Evolutionary conservation across 345 rosid genomes (phyloP).

Genomic region (Eucalyptus lansdowneana): DNA sequence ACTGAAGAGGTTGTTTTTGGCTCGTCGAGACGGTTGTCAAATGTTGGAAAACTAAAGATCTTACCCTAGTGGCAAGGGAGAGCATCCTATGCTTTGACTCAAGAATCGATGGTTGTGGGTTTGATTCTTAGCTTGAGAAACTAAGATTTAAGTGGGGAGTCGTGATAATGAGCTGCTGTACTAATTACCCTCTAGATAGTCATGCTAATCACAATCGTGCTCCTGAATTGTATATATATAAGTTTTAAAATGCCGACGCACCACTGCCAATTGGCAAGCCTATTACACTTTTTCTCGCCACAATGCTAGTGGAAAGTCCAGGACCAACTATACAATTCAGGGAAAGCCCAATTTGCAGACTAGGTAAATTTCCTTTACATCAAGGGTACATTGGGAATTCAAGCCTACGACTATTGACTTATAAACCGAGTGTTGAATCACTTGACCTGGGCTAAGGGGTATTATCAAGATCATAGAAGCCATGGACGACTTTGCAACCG

Average conservation of each 20-base stretch:
- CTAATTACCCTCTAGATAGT: not conserved
- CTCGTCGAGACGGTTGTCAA: not conserved
- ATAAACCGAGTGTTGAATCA: not conserved
- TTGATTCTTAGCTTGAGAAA: not conserved
- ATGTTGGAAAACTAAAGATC: not conserved
- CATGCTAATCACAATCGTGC: fast-evolving
- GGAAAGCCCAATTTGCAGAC: not conserved
- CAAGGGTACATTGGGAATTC: not conserved
- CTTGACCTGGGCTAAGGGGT: not conserved
- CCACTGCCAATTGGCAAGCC: not conserved
- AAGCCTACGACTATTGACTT: not conserved
- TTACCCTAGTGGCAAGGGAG: not conserved
- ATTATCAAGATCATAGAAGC: not conserved
- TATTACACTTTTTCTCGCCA: not conserved
- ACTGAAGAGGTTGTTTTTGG: not conserved
- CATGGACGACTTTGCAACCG: not conserved
- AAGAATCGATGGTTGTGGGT: not conserved
- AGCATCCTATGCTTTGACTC: not conserved
- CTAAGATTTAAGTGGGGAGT: not conserved
- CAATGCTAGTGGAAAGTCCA: not conserved
- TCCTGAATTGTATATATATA: not conserved
- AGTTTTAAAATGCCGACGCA: not conserved
- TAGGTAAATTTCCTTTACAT: not conserved
- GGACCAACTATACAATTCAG: not conserved
- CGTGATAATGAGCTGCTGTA: fast-evolving